Conservation (phyloP, 768 basidiomycete species). For the Termitomyces titanicus region DNA sequence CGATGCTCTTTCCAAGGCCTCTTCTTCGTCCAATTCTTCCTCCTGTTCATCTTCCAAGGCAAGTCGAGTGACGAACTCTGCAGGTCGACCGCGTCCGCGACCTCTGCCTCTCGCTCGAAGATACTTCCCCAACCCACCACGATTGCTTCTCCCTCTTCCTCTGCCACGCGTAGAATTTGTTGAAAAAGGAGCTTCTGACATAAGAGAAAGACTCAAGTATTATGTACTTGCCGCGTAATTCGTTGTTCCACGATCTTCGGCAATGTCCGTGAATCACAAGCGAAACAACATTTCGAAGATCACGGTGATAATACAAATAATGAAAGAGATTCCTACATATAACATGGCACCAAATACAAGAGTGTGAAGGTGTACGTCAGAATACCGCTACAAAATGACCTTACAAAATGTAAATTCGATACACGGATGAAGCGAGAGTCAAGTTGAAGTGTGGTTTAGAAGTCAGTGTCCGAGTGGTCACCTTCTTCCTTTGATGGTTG, state of each 20-base stretch:
- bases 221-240: too few relatives aligned
- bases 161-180: constrained; percentile 8
- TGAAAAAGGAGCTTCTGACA: neutral
- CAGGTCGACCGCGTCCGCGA: constrained; percentile 43
- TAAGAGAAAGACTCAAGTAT: neutral
- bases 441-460: neutral
- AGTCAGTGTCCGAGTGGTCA: too few relatives aligned
- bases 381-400: too few relatives aligned
- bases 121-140: constrained; percentile 15
- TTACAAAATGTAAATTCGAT: too few relatives aligned
- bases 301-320: too few relatives aligned
- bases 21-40: constrained; percentile 46
- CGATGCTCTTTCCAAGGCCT: constrained; percentile 39
- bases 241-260: too few relatives aligned
- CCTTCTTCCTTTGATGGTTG: neutral
- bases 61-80: constrained; percentile 34
- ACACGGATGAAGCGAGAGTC: neutral
- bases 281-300: too few relatives aligned
- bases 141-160: constrained; percentile 14
- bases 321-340: too few relatives aligned
- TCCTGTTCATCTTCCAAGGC: constrained; percentile 36
- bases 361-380: neutral
- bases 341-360: too few relatives aligned
- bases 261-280: neutral
- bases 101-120: constrained; percentile 17